Conservation (phyloP, 2,329 filamentous ascomycete species). For the Trichoderma koningii region DNA sequence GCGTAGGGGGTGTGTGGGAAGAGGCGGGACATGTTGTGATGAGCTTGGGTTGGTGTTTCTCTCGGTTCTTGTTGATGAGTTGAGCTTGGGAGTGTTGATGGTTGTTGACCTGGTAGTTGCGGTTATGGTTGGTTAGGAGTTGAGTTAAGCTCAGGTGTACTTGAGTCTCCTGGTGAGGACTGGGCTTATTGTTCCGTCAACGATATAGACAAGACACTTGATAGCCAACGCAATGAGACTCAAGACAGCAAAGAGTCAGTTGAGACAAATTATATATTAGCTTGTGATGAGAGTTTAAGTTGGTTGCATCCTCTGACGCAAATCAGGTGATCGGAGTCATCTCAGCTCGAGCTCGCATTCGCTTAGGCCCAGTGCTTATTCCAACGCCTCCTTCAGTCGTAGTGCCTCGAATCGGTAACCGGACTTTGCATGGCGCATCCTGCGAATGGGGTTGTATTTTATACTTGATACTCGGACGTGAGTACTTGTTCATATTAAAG, state of each 20-base stretch:
- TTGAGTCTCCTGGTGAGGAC: too few species aligned
- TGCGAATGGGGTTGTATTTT: background rate
- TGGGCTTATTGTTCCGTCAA: too few species aligned
- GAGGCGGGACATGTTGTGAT: slow-evolving; percentile 54
- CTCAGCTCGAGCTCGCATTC: background rate
- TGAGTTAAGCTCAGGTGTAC: too few species aligned
- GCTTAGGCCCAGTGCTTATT: slow-evolving; percentile 7
- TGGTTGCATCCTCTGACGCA: slow-evolving; percentile 8
- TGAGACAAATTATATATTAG: slow-evolving; percentile 13
- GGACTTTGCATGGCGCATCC: background rate
- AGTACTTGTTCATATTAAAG: background rate
- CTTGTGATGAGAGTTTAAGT: background rate
- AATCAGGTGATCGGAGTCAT: slow-evolving; percentile 18
- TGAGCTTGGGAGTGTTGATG: too few species aligned
- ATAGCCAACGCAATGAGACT: background rate
- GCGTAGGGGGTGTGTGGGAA: slow-evolving; percentile 59
- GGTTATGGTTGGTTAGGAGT: too few species aligned
- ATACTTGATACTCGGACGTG: background rate
- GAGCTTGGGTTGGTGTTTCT: background rate
- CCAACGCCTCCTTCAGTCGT: background rate
- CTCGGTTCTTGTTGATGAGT: background rate
- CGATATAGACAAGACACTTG: too few species aligned
- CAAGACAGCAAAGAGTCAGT: background rate
- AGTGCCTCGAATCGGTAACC: background rate
- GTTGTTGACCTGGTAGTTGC: too few species aligned